A percentile compares a stretch with the other conserved stretches of the same genome.
phyloP scores from a whole-genome alignment of 2,329 filamentous ascomycete species.

The Tolypocladium inflatum region DNA sequence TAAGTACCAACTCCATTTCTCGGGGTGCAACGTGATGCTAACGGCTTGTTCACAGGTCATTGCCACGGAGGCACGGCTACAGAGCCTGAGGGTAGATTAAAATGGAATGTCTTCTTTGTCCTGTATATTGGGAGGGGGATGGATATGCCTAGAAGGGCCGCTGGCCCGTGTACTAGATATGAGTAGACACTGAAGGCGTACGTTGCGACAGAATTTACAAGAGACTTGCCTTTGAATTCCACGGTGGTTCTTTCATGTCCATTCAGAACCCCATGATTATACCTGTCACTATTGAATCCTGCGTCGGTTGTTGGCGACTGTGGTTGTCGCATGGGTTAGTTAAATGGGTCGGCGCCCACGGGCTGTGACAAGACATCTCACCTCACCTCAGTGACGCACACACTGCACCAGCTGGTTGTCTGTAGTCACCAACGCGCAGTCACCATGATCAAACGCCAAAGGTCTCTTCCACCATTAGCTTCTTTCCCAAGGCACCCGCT shows the following conservation, averaged over 20 bases:
- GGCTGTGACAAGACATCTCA: not conserved
- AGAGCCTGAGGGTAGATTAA: conserved; percentile 77
- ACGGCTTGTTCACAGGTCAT: conserved; percentile 53
- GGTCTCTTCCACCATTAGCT: not conserved
- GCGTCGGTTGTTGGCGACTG: not conserved
- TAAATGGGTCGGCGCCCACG: not conserved
- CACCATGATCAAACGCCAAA: not conserved
- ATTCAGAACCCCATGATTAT: not conserved
- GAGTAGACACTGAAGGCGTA: conserved; percentile 18
- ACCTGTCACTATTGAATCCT: too few relatives aligned
- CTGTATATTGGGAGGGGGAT: conserved; percentile 23
- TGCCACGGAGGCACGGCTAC: conserved; percentile 78
- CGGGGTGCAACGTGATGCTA: not conserved
- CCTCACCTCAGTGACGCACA: too few relatives aligned
- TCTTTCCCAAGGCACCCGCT: not conserved
- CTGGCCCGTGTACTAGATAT: conserved; percentile 25
- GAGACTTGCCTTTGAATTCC: not conserved
- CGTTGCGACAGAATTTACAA: not conserved
- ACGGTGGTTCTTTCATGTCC: not conserved
- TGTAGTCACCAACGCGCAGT: not conserved
- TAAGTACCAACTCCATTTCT: conserved; percentile 38
- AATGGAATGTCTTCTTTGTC: conserved; percentile 20
- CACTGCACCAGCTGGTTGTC: not conserved
- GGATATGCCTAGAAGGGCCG: conserved; percentile 16
- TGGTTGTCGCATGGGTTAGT: not conserved